These are phyloP conservation scores for Saturnispora halmiae DNA, from an alignment of 805 yeast genomes.

Conservation along the genomic window DNA sequence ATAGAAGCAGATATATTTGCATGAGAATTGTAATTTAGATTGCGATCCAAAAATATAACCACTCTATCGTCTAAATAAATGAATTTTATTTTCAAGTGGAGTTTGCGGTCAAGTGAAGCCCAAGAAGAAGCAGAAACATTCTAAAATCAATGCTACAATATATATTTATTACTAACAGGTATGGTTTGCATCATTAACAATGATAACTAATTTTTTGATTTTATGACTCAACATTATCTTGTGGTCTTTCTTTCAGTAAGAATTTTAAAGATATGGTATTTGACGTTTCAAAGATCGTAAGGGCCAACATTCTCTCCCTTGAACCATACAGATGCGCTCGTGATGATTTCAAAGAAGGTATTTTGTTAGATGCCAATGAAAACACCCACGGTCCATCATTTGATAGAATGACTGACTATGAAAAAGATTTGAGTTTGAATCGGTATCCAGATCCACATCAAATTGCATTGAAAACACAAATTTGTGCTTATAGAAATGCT, in stretches of 20 bases:
- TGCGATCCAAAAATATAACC: too few relatives aligned
- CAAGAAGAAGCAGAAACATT: too few relatives aligned
- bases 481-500: constrained; percentile 62
- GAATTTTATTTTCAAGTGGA: too few relatives aligned
- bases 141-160: too few relatives aligned
- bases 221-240: background rate
- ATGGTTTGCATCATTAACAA: too few relatives aligned
- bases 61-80: too few relatives aligned
- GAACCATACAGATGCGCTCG: constrained; percentile 96
- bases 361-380: constrained; percentile 91
- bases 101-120: too few relatives aligned
- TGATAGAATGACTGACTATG: constrained; percentile 34
- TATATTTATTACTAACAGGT: too few relatives aligned
- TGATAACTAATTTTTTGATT: too few relatives aligned
- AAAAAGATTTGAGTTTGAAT: constrained; percentile 51
- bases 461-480: constrained; percentile 56
- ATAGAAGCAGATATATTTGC: too few relatives aligned
- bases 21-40: too few relatives aligned
- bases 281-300: constrained; percentile 48
- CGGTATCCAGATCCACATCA: constrained; percentile 98
- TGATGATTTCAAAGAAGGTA: constrained; percentile 86
- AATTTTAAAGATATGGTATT: constrained; percentile 43
- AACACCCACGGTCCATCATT: constrained; percentile 88
- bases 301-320: constrained; percentile 76
- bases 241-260: background rate